Conservation (phyloP, 768 basidiomycete genomes). For the Boletus reticulatus region DNA sequence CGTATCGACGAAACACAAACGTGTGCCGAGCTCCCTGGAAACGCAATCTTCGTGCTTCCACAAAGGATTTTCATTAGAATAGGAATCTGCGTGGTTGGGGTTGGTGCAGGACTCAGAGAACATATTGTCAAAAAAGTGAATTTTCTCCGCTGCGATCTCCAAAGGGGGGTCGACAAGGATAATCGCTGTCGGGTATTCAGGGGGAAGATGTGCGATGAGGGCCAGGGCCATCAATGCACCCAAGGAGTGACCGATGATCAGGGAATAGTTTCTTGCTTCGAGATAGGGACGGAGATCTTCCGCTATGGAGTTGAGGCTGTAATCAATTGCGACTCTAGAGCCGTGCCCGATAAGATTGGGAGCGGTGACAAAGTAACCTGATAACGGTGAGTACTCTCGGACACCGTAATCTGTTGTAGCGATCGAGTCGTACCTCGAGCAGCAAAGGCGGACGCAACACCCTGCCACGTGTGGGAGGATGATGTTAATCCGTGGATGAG, state of each 20-base stretch:
- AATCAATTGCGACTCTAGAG: slow-evolving; percentile 8
- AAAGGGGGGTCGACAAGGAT: slow-evolving; percentile 24
- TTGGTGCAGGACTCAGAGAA: background rate
- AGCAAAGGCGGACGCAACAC: slow-evolving; percentile 15
- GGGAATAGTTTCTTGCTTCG: slow-evolving; percentile 4
- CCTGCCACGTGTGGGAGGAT: slow-evolving; percentile 19
- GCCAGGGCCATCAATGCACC: slow-evolving; percentile 1
- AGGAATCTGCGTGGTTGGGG: background rate
- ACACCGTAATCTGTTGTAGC: too few species aligned
- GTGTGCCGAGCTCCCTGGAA: too few species aligned
- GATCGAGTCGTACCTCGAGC: slow-evolving; percentile 10
- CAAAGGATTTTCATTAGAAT: slow-evolving; percentile 3
- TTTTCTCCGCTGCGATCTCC: background rate
- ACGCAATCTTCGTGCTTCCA: too few species aligned
- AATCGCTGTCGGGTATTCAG: slow-evolving; percentile 10
- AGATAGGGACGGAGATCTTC: slow-evolving; percentile 18
- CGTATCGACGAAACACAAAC: too few species aligned
- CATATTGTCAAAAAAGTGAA: background rate
- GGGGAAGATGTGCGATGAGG: slow-evolving; percentile 1
- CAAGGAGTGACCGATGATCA: slow-evolving; percentile 23
- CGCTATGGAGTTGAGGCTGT: slow-evolving; percentile 7
- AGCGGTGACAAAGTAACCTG: slow-evolving; percentile 22
- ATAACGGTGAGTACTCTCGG: background rate
- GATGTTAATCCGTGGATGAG: slow-evolving; percentile 26
- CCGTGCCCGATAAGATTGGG: slow-evolving; percentile 20